These are phyloP conservation scores for Maudiozyma humilis DNA, from an alignment of 1,139 yeast species.

Conservation along the genomic window DNA sequence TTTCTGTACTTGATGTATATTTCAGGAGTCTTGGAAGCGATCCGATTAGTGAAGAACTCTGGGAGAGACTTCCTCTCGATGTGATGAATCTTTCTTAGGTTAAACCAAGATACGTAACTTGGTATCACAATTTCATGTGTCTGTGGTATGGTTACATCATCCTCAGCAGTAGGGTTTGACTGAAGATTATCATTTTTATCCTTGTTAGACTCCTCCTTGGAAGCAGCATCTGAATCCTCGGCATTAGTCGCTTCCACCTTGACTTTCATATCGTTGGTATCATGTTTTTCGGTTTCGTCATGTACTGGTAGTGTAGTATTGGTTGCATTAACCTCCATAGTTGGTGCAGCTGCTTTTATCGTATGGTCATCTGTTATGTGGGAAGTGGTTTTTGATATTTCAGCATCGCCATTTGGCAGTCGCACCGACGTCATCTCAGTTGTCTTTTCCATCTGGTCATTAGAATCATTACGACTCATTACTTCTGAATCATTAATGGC, in stretches of 20 bases:
- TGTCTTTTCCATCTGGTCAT: not conserved
- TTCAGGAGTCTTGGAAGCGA: slow-evolving; percentile 79
- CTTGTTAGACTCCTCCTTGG: not conserved
- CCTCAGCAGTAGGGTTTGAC: not conserved
- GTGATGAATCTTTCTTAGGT: slow-evolving; percentile 56
- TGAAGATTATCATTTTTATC: not conserved
- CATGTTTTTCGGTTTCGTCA: not conserved
- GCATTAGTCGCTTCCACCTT: no score
- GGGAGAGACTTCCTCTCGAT: slow-evolving; percentile 72
- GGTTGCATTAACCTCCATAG: no score
- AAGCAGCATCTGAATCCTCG: not conserved
- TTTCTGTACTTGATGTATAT: slow-evolving; percentile 83
- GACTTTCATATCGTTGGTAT: not conserved
- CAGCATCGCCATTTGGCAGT: not conserved
- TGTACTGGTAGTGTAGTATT: no score
- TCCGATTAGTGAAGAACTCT: slow-evolving; percentile 73
- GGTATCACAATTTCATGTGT: slow-evolving; percentile 89
- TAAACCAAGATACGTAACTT: slow-evolving; percentile 88
- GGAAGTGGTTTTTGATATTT: not conserved
- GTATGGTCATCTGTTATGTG: not conserved
- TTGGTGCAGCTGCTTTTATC: no score
- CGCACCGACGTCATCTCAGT: not conserved
- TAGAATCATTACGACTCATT: not conserved
- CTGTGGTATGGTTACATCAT: slow-evolving; percentile 39
- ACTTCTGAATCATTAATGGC: slow-evolving; percentile 4